These are phyloP conservation scores for Hevea brasiliensis DNA, from an alignment of 345 rosid genomes.

Conservation along the genomic window DNA sequence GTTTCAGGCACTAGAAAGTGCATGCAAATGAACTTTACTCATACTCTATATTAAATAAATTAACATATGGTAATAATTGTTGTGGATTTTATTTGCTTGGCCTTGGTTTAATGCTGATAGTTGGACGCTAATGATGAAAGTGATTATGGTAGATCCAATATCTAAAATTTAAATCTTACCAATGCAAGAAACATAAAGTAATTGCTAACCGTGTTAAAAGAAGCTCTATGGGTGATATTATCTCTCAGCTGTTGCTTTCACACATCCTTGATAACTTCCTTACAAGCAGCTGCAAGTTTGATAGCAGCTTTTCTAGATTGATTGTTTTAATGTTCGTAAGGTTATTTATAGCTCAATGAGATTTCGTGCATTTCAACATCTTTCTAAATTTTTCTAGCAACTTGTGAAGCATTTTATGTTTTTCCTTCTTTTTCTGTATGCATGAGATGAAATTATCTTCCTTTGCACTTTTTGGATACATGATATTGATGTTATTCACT, in stretches of 20 bases:
- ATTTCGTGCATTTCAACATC: background rate
- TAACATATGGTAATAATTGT: background rate
- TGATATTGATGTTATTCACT: background rate
- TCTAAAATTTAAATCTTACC: background rate
- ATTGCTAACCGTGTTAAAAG: background rate
- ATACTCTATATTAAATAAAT: background rate
- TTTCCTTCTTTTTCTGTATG: background rate
- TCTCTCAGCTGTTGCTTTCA: background rate
- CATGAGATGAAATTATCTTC: background rate
- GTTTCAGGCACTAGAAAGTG: background rate
- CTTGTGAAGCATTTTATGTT: background rate
- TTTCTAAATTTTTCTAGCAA: background rate
- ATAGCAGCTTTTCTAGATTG: background rate
- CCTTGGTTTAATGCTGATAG: background rate
- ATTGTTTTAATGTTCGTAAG: background rate
- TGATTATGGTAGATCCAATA: background rate
- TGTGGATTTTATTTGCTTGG: background rate
- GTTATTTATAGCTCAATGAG: background rate
- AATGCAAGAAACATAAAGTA: background rate
- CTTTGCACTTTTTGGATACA: too few species aligned
- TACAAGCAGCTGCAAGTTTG: background rate
- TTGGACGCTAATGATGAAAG: background rate
- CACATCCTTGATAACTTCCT: background rate
- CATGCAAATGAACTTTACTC: background rate
- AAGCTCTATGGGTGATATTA: background rate